Evolutionary conservation across 495 filamentous ascomycete genomes (phyloP).

Genomic region (Penicillium dipodomyicola): DNA sequence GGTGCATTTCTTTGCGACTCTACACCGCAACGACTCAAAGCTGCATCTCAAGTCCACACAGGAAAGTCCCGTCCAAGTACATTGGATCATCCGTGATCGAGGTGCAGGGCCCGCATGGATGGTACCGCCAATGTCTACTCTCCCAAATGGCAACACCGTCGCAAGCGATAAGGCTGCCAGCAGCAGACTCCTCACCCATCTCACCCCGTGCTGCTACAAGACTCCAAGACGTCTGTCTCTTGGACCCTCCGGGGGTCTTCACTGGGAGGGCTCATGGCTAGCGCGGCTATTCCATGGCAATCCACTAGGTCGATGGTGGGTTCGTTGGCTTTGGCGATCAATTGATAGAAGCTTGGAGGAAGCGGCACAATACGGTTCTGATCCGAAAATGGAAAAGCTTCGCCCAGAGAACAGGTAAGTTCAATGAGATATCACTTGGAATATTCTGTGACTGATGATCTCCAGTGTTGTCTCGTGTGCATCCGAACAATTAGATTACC

Average conservation of each 20-base stretch:
- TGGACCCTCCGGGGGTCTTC: constrained; percentile 23
- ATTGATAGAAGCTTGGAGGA: constrained; percentile 19
- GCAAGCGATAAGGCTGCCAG: constrained; percentile 57
- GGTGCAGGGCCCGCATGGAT: constrained; percentile 40
- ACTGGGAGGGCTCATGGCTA: constrained; percentile 56
- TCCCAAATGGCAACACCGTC: constrained; percentile 53
- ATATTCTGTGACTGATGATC: neutral
- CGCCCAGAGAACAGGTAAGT: constrained; percentile 27
- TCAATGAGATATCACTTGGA: neutral
- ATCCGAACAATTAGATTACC: constrained; percentile 23
- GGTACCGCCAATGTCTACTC: constrained; percentile 23
- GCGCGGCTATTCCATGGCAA: constrained; percentile 40
- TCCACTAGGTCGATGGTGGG: constrained; percentile 23
- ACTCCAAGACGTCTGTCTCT: constrained; percentile 28
- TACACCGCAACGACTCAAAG: constrained; percentile 21
- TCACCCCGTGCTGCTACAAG: constrained; percentile 52
- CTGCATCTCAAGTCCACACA: constrained; percentile 17
- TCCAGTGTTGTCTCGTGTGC: constrained; percentile 28
- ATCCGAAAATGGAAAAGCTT: constrained; percentile 28
- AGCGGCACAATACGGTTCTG: constrained; percentile 20
- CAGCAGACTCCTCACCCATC: constrained; percentile 51
- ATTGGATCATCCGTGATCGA: constrained; percentile 71
- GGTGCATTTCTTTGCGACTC: constrained; percentile 61
- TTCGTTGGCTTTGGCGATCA: constrained; percentile 27
- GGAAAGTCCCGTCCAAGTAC: constrained; percentile 50